Conservation (phyloP, 108 stramenopile species). For the Fragilaria crotonensis region DNA sequence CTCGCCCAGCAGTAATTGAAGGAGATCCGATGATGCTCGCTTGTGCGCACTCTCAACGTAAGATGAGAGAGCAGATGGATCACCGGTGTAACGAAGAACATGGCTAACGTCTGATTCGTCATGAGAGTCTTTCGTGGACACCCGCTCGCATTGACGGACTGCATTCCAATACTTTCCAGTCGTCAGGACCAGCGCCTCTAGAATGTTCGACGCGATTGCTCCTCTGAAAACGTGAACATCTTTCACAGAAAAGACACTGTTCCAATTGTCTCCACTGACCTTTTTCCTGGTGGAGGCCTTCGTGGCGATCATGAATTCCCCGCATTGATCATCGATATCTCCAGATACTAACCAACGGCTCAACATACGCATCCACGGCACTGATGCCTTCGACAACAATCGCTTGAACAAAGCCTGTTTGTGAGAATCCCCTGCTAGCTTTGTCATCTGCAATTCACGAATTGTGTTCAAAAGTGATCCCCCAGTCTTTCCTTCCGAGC, state of each 20-base stretch:
- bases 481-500: slow-evolving; percentile 51
- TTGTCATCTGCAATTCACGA: slow-evolving; percentile 24
- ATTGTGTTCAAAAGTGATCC: slow-evolving; percentile 75
- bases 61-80: slow-evolving; percentile 38
- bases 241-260: slow-evolving; percentile 35
- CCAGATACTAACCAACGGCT: slow-evolving; percentile 76
- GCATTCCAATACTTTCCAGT: slow-evolving; percentile 94
- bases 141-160: slow-evolving; percentile 48
- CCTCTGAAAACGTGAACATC: slow-evolving; percentile 44
- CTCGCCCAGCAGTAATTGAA: slow-evolving; percentile 57
- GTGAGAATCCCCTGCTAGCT: slow-evolving; percentile 54
- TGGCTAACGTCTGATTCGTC: slow-evolving; percentile 8
- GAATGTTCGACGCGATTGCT: slow-evolving; percentile 14
- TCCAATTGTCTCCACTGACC: slow-evolving; percentile 43
- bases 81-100: slow-evolving; percentile 22
- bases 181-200: slow-evolving; percentile 53
- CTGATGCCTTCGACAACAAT: slow-evolving; percentile 58
- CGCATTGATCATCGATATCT: slow-evolving; percentile 75
- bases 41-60: slow-evolving; percentile 62
- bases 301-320: slow-evolving; percentile 82
- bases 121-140: slow-evolving; percentile 1
- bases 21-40: slow-evolving; percentile 58
- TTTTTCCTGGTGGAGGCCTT: not conserved
- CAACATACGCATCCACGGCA: slow-evolving; percentile 85
- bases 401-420: slow-evolving; percentile 45